Evolutionary conservation across 768 basidiomycete species (phyloP).

Genomic region (Pisolithus orientalis): DNA sequence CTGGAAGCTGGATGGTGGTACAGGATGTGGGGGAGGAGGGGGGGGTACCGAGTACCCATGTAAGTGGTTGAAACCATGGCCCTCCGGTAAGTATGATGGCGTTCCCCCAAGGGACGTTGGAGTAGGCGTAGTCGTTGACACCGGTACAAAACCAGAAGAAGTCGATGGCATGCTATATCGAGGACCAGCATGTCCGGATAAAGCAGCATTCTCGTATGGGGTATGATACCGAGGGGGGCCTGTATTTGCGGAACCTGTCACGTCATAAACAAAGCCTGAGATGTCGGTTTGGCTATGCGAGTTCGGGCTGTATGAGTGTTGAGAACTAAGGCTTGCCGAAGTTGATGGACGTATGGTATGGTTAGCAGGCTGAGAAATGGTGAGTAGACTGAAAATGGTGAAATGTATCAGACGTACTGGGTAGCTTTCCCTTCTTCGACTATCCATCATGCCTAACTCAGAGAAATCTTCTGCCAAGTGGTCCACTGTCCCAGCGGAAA

Average conservation of each 20-base stretch:
- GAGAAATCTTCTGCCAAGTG: slow-evolving; percentile 57
- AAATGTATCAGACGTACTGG: slow-evolving; percentile 39
- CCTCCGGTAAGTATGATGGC: slow-evolving; percentile 30
- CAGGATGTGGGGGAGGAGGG: slow-evolving; percentile 15
- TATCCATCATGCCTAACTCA: slow-evolving; percentile 52
- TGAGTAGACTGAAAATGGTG: slow-evolving; percentile 8
- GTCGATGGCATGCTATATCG: slow-evolving; percentile 61
- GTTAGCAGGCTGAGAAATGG: slow-evolving; percentile 24
- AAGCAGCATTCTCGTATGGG: slow-evolving; percentile 37
- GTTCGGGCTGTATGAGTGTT: slow-evolving; percentile 36
- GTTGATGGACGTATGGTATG: slow-evolving; percentile 33
- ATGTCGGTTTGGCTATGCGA: slow-evolving; percentile 29
- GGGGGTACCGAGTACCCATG: slow-evolving; percentile 37
- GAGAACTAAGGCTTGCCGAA: slow-evolving; percentile 27
- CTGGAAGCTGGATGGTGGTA: slow-evolving; percentile 12
- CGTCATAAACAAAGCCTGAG: slow-evolving; percentile 30
- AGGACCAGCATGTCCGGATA: slow-evolving; percentile 37
- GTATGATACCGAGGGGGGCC: slow-evolving; percentile 38
- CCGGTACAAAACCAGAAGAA: slow-evolving; percentile 65
- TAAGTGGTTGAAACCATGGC: slow-evolving; percentile 25
- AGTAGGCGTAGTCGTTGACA: slow-evolving; percentile 30
- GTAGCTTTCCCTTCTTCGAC: slow-evolving; percentile 49
- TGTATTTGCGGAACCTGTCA: slow-evolving; percentile 30
- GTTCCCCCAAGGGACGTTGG: slow-evolving; percentile 32
- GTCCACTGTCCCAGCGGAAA: slow-evolving; percentile 37